Evolutionary conservation across 257 asterid species (phyloP), one percentile per base, ranked within the genome.

Genomic region (Galeopsis tetrahit): DNA sequence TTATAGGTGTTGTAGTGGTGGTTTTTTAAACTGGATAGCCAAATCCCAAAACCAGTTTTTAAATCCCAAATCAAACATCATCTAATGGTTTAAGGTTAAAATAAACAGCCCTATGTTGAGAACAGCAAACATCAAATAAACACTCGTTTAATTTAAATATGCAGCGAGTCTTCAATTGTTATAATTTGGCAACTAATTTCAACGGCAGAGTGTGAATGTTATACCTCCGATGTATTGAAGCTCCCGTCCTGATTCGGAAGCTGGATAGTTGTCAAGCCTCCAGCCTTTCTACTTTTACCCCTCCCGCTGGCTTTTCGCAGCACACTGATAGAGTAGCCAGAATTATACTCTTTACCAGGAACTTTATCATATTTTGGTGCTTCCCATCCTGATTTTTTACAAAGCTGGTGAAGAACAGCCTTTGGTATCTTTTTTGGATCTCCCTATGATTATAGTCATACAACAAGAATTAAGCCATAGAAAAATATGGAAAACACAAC

Each of bases 341-440:
- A 78, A 81, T 46, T 75, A 46, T 74, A 77, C 68, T 85, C 87
- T 69, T 78, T 84, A 75, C 82, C 87, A 66, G 67, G 79, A 74
- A 82, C 80, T 85, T 88, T 91, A 46, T 82, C 85, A 77, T 88
- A 94, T 81, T 85, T 94, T 70, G 97, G 99, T 11, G 97, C 97
- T 73, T 88, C 99, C 99, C 99, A 94, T 17, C 95, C 97, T 68
- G 90, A 91, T 85, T 77, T 91, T 85, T 91, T 96, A 83, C 97
- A 91, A 84, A 91, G 93, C 75, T 94, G 99, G 63, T 94, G 99
- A 81, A 94, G 99, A 79, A 94, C 80, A 80, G 98, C 99, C 90
- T 94, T 94, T 17, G 99, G 99, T 63, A 82, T 85, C 85, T 87
- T 94, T 74, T 77, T 77, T 32, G 87, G 92, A 79, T 94, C 97